Evolutionary conservation across 192 early-diverging fungal species (phyloP), one percentile per base, ranked within the genome.

Genomic region (Hyaloraphidium curvatum): DNA sequence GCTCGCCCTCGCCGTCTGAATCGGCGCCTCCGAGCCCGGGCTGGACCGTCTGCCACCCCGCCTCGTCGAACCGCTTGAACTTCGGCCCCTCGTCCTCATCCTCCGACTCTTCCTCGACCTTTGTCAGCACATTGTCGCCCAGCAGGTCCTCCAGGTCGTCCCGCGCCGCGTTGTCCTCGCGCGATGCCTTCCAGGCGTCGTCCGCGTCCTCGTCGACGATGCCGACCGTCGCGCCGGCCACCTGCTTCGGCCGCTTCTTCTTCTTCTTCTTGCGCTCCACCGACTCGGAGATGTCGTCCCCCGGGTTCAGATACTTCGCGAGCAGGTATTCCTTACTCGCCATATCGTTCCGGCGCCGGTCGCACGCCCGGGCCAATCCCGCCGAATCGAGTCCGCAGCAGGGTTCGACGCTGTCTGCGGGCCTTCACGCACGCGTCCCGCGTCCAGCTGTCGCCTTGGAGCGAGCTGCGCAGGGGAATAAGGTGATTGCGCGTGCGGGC

Each of bases 181-280:
- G 17, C 11, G 43, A 7, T 7, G 7, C 7, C 23, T 48, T 48
- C 43, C 43, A 48, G n/a, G n/a, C n/a, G 23, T 48, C 43, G 43
- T 48, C 43, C 19, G 43, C 43, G 11, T 48, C 43, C 43, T 48
- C 43, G 23, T 48, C 43, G 4, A 48, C 43, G 43, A 48, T 48
- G 7, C 4, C 5, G 7, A 25, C 25, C 7, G 19, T 5, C 43
- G 43, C 9, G 43, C 43, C 43, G 14, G 14, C 25, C 7, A 25
- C 17, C 17, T 37, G 35, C 17, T 37, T 37, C 11, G 35, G 35
- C 17, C 17, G 11, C 25, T 48, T 48, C 7, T 4, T 9, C 19
- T 48, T 48, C 4, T 7, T 14, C 23, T 48, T 48, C n/a, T n/a
- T n/a, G n/a, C n/a, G n/a, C n/a, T n/a, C n/a, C n/a, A n/a, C n/a